Conservation (phyloP, 352 stramenopile genomes). For the Pythium sp. region DNA sequence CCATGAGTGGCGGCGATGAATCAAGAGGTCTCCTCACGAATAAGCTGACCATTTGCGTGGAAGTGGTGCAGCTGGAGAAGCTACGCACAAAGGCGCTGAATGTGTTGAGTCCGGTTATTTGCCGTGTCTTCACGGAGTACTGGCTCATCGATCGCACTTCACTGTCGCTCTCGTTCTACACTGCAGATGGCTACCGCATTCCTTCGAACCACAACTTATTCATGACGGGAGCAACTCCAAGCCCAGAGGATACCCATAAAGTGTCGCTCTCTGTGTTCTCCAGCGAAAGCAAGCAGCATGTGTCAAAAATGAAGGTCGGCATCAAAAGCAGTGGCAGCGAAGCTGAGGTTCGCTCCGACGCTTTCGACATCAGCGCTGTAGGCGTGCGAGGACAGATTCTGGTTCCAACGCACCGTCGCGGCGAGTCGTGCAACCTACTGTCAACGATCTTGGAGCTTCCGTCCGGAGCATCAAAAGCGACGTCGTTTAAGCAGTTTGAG, state of each 20-base stretch:
- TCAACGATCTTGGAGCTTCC: constrained; percentile 46
- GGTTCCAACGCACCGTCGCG: constrained; percentile 44
- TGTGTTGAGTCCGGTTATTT: constrained; percentile 55
- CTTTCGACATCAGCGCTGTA: constrained; percentile 78
- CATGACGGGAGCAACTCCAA: constrained; percentile 22
- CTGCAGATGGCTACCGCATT: constrained; percentile 56
- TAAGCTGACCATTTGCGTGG: constrained; percentile 61
- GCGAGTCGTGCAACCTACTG: constrained; percentile 39
- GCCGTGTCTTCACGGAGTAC: constrained; percentile 77
- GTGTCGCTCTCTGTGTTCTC: constrained; percentile 77
- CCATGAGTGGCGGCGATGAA: constrained; percentile 33
- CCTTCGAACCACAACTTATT: constrained; percentile 39
- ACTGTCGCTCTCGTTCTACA: constrained; percentile 69
- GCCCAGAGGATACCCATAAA: constrained; percentile 2
- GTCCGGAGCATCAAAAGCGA: constrained; percentile 18
- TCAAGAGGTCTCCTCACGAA: constrained; percentile 26
- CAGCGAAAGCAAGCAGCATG: constrained; percentile 53
- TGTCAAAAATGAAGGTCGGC: constrained; percentile 78
- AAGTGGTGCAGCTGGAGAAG: constrained; percentile 54
- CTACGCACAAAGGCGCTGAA: constrained; percentile 39
- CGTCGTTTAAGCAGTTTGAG: constrained; percentile 71
- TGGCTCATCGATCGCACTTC: constrained; percentile 83
- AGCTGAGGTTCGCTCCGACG: constrained; percentile 64
- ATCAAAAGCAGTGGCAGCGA: constrained; percentile 36
- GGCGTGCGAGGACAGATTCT: constrained; percentile 73